These are phyloP conservation scores for Aspergillus terreus DNA, from an alignment of 2,329 filamentous ascomycete species.

Conservation along the genomic window DNA sequence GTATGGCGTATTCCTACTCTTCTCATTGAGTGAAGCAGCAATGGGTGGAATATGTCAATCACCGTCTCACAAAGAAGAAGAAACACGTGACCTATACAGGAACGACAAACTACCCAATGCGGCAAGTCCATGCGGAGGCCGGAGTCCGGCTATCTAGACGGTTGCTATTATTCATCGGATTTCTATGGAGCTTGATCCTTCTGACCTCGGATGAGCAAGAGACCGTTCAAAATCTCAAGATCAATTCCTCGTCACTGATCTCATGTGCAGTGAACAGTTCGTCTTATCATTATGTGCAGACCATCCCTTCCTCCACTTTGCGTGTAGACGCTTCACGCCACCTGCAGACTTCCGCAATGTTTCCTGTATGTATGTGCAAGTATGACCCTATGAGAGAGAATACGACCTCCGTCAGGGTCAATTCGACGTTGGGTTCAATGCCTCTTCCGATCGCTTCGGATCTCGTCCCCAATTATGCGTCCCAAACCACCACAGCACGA, in stretches of 20 bases:
- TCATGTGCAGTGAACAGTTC: not conserved
- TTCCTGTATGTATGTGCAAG: not conserved
- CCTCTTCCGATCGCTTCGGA: not conserved
- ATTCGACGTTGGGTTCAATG: not conserved
- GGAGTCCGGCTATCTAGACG: not conserved
- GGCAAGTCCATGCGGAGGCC: slow-evolving; percentile 18
- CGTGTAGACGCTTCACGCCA: not conserved
- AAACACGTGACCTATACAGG: not conserved
- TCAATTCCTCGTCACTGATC: not conserved
- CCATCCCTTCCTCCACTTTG: not conserved
- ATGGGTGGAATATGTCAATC: no score
- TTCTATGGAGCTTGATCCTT: no score
- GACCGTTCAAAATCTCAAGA: not conserved
- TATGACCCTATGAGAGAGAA: not conserved
- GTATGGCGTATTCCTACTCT: no score
- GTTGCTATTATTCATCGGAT: no score
- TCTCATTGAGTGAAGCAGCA: no score
- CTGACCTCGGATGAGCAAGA: no score
- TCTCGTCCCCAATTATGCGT: slow-evolving; percentile 31
- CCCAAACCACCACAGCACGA: slow-evolving; percentile 44
- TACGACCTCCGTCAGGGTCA: no score
- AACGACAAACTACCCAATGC: slow-evolving; percentile 6
- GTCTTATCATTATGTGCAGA: not conserved
- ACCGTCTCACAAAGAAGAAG: no score
- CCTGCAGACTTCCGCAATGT: no score